Base-by-base conservation (phyloP, 192 early-diverging fungal genomes). In the Backusella sp. region DNA sequence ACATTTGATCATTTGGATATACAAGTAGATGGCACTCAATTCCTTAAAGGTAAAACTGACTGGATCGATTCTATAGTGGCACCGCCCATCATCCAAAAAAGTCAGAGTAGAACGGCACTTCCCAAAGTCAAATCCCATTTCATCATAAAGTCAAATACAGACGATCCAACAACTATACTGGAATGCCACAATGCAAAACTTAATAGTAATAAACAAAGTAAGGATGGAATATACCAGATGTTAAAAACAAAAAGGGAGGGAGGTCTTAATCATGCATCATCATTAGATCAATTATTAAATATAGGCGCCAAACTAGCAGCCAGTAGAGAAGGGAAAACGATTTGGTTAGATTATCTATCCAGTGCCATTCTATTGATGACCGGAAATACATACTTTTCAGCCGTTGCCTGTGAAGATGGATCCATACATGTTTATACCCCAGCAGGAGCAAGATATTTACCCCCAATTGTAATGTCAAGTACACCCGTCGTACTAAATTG, bases 381-480 rank as follows among this genome's bases (percentile, higher is more conserved):
- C 0, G 92, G 90, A 28, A 88, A 90, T 39, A 68, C 77, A 2
- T 67, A 75, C 3, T 95, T 91, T 73, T 83, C 83, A 72, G 90
- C 90, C 2, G 87, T 88, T 14, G 79, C 88, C 2, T 93, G 90
- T 70, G 86, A 90, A 56, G 92, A 96, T 76, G 89, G 85, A 32
- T 85, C 87, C 4, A 30, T 96, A 9, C 83, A 89, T 74, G 74
- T 93, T 9, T 94, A 90, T 81, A 89, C 90, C 23, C 79, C 83
- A 6, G 84, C 89, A 8, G 94, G 95, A n/a, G 77, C 89, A 81
- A 85, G 92, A 42, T 28, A 94, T 15, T 74, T 93, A 36, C 92
- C 95, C 6, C 83, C 86, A 8, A 82, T 95, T 21, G 65, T 86
- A 32, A 68, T 96, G 21, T 91, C 93, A 35, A 84, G 89, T 6